Evolutionary conservation across 2,329 filamentous ascomycete species (phyloP).

Genomic region (Colletotrichum musicola): DNA sequence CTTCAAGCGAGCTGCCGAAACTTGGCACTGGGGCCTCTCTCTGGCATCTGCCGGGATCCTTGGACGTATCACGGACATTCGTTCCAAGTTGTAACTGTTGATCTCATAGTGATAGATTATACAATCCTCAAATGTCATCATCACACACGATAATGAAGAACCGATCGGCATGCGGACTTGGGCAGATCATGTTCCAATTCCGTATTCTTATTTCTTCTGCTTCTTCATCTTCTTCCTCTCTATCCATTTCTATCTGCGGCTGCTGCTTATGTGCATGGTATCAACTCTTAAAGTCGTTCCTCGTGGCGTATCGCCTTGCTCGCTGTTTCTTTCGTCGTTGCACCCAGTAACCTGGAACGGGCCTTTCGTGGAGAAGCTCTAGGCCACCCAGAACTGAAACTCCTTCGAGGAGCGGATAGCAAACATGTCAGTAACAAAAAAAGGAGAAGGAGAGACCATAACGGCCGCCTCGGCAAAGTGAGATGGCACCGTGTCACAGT

Average conservation of each 20-base stretch:
- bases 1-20: no score
- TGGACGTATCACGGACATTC: no score
- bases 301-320: conserved; percentile 31
- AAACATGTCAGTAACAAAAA: conserved; percentile 35
- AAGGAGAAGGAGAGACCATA: background rate
- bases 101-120: no score
- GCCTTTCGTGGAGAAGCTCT: background rate
- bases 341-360: conserved; percentile 7
- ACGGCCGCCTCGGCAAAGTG: conserved; percentile 24
- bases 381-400: conserved; percentile 5
- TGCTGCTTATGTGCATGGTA: conserved; percentile 14
- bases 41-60: no score
- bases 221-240: conserved; percentile 32
- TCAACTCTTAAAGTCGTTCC: conserved; percentile 24
- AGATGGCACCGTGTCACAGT: conserved; percentile 35
- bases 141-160: background rate
- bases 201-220: background rate
- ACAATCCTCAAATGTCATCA: background rate
- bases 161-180: background rate
- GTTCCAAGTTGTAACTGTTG: no score
- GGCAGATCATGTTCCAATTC: background rate
- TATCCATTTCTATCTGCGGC: conserved; percentile 26
- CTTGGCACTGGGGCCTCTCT: no score
- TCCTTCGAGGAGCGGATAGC: conserved; percentile 31
- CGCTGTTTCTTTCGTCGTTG: conserved; percentile 16